phyloP scores from a whole-genome alignment of 225 moss, liverwort and hornwort genomes.

The Sphagnum contortum region DNA sequence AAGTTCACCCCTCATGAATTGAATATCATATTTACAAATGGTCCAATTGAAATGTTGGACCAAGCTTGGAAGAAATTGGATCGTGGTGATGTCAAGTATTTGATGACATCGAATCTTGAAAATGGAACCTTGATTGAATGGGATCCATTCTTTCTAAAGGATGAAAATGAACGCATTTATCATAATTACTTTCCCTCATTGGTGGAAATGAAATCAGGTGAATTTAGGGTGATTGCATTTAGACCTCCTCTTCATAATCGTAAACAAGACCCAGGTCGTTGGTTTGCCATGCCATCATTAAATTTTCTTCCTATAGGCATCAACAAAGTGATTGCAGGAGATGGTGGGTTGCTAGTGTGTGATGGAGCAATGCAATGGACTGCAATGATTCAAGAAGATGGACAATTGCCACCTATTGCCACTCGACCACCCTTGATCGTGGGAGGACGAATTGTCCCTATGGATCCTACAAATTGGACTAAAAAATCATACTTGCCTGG shows the following conservation, averaged over 20 bases:
- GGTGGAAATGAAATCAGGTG: constrained; percentile 7
- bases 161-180: constrained; percentile 12
- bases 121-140: constrained; percentile 13
- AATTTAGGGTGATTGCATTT: constrained; percentile 22
- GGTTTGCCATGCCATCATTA: constrained; percentile 36
- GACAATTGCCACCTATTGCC: constrained; percentile 1
- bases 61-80: constrained; percentile 20
- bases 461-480: background rate
- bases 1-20: constrained; percentile 17
- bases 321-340: constrained; percentile 22
- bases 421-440: background rate
- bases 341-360: constrained; percentile 29
- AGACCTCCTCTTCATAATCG: constrained; percentile 14
- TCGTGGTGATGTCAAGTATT: constrained; percentile 6
- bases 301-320: constrained; percentile 21
- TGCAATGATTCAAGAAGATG: constrained; percentile 1
- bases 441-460: constrained; percentile 1
- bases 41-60: constrained; percentile 24
- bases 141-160: constrained; percentile 18
- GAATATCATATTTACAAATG: constrained; percentile 18
- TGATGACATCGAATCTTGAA: constrained; percentile 12
- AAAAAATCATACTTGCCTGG: constrained; percentile 7
- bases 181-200: constrained; percentile 10
- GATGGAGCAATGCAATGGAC: constrained; percentile 34
- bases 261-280: constrained; percentile 22